phyloP scores from a whole-genome alignment of 768 basidiomycete species.

The Phanerochaete sordida region DNA sequence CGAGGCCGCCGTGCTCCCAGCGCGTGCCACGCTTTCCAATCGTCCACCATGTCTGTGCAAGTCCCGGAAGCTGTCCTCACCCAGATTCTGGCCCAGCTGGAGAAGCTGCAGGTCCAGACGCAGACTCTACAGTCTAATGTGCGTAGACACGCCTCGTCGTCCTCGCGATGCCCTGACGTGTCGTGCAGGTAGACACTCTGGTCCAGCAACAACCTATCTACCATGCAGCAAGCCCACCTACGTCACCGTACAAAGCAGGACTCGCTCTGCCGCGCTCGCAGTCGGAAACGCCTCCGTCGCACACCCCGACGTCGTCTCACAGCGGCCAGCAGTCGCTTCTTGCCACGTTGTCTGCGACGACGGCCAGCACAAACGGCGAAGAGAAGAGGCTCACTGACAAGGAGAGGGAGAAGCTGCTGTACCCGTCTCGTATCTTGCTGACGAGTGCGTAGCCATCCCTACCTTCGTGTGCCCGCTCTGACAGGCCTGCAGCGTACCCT shows the following conservation, averaged over 20 bases:
- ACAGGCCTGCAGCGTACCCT: slow-evolving; percentile 63
- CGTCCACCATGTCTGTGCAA: slow-evolving; percentile 9
- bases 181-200: slow-evolving; percentile 3
- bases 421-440: slow-evolving; percentile 79
- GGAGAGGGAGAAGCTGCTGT: slow-evolving; percentile 70
- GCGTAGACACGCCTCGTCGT: slow-evolving; percentile 8
- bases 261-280: slow-evolving; percentile 12
- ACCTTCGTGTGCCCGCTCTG: not conserved
- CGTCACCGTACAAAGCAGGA: slow-evolving; percentile 6
- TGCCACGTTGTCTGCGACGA: slow-evolving; percentile 7
- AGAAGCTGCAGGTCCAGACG: slow-evolving; percentile 69
- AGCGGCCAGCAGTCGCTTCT: slow-evolving; percentile 8
- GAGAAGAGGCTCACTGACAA: slow-evolving; percentile 37
- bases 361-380: not conserved
- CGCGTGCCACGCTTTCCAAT: slow-evolving; percentile 2
- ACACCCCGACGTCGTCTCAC: slow-evolving; percentile 7
- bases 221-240: slow-evolving; percentile 5
- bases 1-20: slow-evolving; percentile 10
- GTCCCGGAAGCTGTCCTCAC: slow-evolving; percentile 53
- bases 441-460: slow-evolving; percentile 47
- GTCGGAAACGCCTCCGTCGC: slow-evolving; percentile 9
- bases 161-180: not conserved
- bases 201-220: not conserved
- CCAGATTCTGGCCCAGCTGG: slow-evolving; percentile 71
- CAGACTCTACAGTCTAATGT: slow-evolving; percentile 81